phyloP scores from a whole-genome alignment of 257 asterid genomes.

The Cruciata laevipes region DNA sequence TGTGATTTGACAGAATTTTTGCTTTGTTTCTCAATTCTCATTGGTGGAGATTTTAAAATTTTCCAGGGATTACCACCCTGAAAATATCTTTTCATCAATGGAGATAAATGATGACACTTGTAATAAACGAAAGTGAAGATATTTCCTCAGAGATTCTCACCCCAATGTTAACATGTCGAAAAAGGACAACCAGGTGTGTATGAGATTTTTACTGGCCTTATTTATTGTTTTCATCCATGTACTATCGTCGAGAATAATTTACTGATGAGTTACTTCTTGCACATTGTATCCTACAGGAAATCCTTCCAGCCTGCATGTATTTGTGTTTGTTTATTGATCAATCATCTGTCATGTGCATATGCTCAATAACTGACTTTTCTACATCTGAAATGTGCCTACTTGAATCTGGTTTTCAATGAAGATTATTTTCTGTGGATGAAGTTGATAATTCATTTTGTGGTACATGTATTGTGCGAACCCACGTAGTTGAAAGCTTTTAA shows the following conservation, averaged over 20 bases:
- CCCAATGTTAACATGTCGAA: constrained; percentile 58
- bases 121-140: constrained; percentile 93
- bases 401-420: background rate
- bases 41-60: background rate
- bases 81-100: constrained; percentile 64
- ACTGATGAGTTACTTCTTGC: background rate
- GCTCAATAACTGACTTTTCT: background rate
- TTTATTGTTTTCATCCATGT: background rate
- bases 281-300: constrained; percentile 36
- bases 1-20: background rate
- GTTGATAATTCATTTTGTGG: constrained; percentile 8
- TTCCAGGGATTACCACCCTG: constrained; percentile 63
- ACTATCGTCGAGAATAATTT: too few relatives aligned
- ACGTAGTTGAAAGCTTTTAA: too few relatives aligned
- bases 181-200: constrained; percentile 59
- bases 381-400: background rate
- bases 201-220: background rate
- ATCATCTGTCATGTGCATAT: too few relatives aligned
- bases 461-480: too few relatives aligned
- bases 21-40: background rate
- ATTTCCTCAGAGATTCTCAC: constrained; percentile 57
- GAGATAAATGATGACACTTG: constrained; percentile 87
- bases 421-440: background rate
- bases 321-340: too few relatives aligned
- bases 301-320: too few relatives aligned